These are phyloP conservation scores for Aaosphaeria arxii DNA, from an alignment of 2,329 filamentous ascomycete genomes.

Conservation along the genomic window DNA sequence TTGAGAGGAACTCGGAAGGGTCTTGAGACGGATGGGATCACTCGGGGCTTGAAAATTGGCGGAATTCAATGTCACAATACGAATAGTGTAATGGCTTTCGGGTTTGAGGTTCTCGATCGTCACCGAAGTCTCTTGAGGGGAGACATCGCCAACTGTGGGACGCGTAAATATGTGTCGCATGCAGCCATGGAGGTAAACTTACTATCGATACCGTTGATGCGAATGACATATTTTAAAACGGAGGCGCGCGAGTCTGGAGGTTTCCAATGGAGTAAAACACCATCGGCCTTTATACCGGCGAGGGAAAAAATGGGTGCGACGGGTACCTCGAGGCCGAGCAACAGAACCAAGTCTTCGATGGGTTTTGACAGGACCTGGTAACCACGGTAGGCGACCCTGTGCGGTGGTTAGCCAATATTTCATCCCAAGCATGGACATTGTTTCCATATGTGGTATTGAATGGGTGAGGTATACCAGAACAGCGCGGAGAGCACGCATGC, in stretches of 20 bases:
- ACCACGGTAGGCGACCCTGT: slow-evolving; percentile 78
- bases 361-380: slow-evolving; percentile 88
- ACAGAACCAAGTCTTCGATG: slow-evolving; percentile 83
- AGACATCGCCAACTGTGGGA: slow-evolving; percentile 74
- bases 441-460: background rate
- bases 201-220: slow-evolving; percentile 92
- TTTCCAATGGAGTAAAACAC: slow-evolving; percentile 89
- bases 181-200: slow-evolving; percentile 27
- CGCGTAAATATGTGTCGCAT: slow-evolving; percentile 7
- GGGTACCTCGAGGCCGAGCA: slow-evolving; percentile 92
- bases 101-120: slow-evolving; percentile 85
- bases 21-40: slow-evolving; percentile 77
- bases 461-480: slow-evolving; percentile 26
- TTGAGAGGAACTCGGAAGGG: slow-evolving; percentile 46
- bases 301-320: slow-evolving; percentile 85
- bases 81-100: slow-evolving; percentile 86
- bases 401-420: background rate
- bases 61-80: slow-evolving; percentile 85
- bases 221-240: slow-evolving; percentile 84
- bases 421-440: background rate
- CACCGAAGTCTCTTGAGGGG: slow-evolving; percentile 78
- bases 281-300: slow-evolving; percentile 81
- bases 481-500: slow-evolving; percentile 33
- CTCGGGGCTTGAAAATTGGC: slow-evolving; percentile 93
- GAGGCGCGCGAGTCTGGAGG: slow-evolving; percentile 63